A percentile compares a stretch with the other conserved stretches of the same genome.
phyloP scores from a whole-genome alignment of 2,329 filamentous ascomycete species.

The Colletotrichum lupini region DNA sequence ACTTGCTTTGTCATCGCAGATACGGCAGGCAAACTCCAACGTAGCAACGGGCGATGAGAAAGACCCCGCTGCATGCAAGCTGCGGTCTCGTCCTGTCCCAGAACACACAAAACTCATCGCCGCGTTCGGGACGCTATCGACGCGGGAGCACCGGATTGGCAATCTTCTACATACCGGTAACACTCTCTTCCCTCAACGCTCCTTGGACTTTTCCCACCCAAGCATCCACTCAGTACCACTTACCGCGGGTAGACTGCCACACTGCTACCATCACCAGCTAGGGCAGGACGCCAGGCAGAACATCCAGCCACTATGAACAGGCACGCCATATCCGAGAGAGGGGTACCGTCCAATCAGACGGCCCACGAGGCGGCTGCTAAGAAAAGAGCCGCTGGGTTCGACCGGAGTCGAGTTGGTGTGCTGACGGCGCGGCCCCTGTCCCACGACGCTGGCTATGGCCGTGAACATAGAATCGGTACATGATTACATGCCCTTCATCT shows the following conservation, averaged over 20 bases:
- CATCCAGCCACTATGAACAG: neutral
- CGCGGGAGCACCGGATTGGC: conserved; percentile 20
- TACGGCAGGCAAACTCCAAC: conserved; percentile 1
- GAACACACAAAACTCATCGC: neutral
- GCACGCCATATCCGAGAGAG: conserved; percentile 12
- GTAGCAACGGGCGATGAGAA: neutral
- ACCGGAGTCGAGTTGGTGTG: conserved; percentile 15
- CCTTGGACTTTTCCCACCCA: neutral
- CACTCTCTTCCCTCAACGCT: neutral
- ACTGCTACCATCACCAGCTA: neutral
- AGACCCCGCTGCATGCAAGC: conserved; percentile 14
- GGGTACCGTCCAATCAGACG: conserved; percentile 20
- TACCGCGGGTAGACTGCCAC: neutral
- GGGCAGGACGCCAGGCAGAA: neutral
- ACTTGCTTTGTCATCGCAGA: neutral
- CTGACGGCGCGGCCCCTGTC: conserved; percentile 7
- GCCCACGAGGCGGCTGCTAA: conserved; percentile 6
- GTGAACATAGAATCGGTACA: neutral
- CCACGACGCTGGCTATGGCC: neutral
- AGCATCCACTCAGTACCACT: neutral
- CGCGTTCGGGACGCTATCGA: conserved; percentile 26
- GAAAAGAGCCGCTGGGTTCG: conserved; percentile 18
- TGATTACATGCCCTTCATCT: neutral
- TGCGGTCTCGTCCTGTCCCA: neutral
- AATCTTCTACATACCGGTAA: neutral